These are phyloP conservation scores for Phytophthora pistaciae DNA, from an alignment of 352 stramenopile genomes.

Conservation along the genomic window DNA sequence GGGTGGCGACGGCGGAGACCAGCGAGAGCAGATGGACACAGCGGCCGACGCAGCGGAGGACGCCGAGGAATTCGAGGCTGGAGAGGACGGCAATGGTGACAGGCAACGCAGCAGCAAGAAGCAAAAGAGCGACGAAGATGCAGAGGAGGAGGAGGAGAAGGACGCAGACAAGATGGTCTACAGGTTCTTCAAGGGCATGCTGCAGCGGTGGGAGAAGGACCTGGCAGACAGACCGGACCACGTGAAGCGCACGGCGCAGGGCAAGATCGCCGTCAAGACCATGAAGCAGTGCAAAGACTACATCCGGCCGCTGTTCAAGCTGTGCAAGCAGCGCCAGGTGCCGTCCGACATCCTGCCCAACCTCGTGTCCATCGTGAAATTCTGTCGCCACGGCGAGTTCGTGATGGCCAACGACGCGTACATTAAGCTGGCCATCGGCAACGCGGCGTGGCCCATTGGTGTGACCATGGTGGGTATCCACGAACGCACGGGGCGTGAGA, in stretches of 20 bases:
- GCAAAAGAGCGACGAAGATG: conserved; percentile 7
- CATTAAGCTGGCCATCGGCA: conserved; percentile 98
- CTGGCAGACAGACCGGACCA: conserved; percentile 87
- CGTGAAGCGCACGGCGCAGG: conserved; percentile 91
- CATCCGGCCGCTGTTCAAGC: conserved; percentile 97
- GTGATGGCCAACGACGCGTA: conserved; percentile 98
- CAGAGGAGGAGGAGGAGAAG: conserved; percentile 54
- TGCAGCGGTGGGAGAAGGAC: conserved; percentile 95
- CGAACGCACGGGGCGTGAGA: conserved; percentile 94
- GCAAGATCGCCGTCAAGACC: conserved; percentile 96
- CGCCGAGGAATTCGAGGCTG: conserved; percentile 35
- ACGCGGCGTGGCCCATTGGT: conserved; percentile 98
- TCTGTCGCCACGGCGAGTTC: conserved; percentile 94
- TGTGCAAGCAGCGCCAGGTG: conserved; percentile 94
- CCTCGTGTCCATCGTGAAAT: conserved; percentile 95
- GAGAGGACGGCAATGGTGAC: background rate
- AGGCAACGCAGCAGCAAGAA: conserved; percentile 23
- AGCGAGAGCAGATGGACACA: conserved; percentile 50
- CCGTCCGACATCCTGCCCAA: conserved; percentile 89
- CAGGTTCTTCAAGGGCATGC: conserved; percentile 95
- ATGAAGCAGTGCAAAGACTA: conserved; percentile 99
- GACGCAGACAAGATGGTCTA: conserved; percentile 82
- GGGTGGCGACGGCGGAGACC: conserved; percentile 39
- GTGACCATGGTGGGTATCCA: conserved; percentile 99
- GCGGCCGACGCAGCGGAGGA: conserved; percentile 54